Conservation (phyloP, 129 eudicot genomes). For the Solidago caesia region DNA sequence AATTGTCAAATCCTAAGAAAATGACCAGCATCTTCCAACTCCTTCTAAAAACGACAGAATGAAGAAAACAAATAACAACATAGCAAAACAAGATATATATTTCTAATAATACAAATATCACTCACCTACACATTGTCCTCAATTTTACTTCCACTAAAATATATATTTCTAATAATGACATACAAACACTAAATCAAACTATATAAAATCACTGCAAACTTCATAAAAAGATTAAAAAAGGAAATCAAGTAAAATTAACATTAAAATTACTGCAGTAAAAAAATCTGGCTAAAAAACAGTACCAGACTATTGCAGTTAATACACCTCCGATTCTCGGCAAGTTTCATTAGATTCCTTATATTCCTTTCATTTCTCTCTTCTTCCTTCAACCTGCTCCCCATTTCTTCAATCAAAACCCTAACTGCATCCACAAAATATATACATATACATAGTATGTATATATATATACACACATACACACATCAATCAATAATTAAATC, state of each 20-base stretch:
- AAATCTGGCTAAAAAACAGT: slow-evolving; percentile 20
- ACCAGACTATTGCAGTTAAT: slow-evolving; percentile 91
- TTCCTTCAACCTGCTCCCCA: slow-evolving; percentile 58
- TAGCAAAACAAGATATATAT: too few relatives aligned
- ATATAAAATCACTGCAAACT: slow-evolving; percentile 5
- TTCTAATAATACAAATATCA: not conserved
- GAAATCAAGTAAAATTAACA: slow-evolving; percentile 6
- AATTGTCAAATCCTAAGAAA: not conserved
- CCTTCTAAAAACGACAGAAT: slow-evolving; percentile 5
- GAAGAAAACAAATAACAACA: not conserved
- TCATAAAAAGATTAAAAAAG: not conserved
- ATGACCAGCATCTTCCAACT: slow-evolving; percentile 18
- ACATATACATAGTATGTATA: not conserved
- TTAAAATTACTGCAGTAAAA: slow-evolving; percentile 15
- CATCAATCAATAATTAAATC: slow-evolving; percentile 10
- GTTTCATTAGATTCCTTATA: slow-evolving; percentile 70
- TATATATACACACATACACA: not conserved
- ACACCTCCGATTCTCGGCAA: slow-evolving; percentile 76
- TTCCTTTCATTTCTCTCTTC: slow-evolving; percentile 64
- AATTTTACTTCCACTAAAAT: slow-evolving; percentile 3
- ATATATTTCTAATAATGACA: not conserved
- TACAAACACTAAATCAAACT: not conserved
- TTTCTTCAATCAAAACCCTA: slow-evolving; percentile 42
- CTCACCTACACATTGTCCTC: slow-evolving; percentile 13
- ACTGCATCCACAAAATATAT: slow-evolving; percentile 18